phyloP scores from a whole-genome alignment of 2,329 filamentous ascomycete species.

The Aspergillus transmontanensis region DNA sequence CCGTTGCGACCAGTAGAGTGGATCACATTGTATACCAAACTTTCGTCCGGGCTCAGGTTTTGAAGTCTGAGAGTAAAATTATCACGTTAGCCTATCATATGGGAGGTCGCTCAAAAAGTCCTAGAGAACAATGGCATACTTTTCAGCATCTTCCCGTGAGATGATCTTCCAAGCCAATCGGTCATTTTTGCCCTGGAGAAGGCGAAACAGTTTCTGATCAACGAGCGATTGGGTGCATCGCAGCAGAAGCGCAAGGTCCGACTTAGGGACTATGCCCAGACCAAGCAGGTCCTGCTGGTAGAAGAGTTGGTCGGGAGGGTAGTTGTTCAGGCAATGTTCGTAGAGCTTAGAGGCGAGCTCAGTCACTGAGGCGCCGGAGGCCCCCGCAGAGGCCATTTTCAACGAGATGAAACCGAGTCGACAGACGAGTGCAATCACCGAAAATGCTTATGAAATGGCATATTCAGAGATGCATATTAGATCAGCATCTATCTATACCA shows the following conservation, averaged over 20 bases:
- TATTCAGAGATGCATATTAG: slow-evolving; percentile 31
- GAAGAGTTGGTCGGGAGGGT: slow-evolving; percentile 46
- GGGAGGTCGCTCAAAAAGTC: neutral
- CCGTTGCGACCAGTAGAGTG: slow-evolving; percentile 83
- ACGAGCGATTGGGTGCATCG: slow-evolving; percentile 49
- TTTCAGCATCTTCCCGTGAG: slow-evolving; percentile 51
- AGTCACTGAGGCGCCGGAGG: slow-evolving; percentile 31
- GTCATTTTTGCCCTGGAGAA: slow-evolving; percentile 47
- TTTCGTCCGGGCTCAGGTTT: slow-evolving; percentile 67
- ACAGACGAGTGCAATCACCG: slow-evolving; percentile 33
- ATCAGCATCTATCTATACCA: slow-evolving; percentile 8
- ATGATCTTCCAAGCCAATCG: slow-evolving; percentile 52
- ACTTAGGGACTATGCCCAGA: slow-evolving; percentile 47
- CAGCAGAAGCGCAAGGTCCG: slow-evolving; percentile 45
- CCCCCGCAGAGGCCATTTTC: slow-evolving; percentile 39
- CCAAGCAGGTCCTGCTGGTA: slow-evolving; percentile 50
- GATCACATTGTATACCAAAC: slow-evolving; percentile 84
- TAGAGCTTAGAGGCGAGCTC: slow-evolving; percentile 50
- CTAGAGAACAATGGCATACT: slow-evolving; percentile 34
- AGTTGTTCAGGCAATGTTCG: slow-evolving; percentile 44
- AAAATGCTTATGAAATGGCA: slow-evolving; percentile 32
- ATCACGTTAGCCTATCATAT: slow-evolving; percentile 14
- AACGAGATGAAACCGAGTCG: slow-evolving; percentile 23
- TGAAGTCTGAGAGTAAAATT: slow-evolving; percentile 34
- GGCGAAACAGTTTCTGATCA: slow-evolving; percentile 49